These are phyloP conservation scores for Senna tora DNA, from an alignment of 306 rosid genomes.

Conservation along the genomic window DNA sequence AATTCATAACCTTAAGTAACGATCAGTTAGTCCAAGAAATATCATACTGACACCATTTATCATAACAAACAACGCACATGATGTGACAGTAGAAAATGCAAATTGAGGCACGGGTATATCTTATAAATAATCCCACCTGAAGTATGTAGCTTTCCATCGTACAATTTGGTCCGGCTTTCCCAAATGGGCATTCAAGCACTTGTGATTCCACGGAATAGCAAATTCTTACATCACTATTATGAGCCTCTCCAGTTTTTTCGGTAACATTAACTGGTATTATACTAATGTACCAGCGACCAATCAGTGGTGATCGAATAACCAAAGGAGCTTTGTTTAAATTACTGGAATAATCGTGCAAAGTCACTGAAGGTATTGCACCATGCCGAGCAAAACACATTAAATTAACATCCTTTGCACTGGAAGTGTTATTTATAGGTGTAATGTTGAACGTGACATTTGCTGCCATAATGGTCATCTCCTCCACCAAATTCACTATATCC, in stretches of 20 bases:
- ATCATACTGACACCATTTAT: background rate
- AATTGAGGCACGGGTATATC: constrained; percentile 25
- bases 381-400: constrained; percentile 81
- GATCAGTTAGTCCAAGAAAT: constrained; percentile 12
- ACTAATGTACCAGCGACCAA: constrained; percentile 78
- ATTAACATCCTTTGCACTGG: constrained; percentile 48
- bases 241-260: constrained; percentile 50
- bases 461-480: constrained; percentile 65
- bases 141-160: constrained; percentile 63
- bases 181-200: constrained; percentile 73
- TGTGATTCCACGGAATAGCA: constrained; percentile 78
- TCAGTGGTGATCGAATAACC: constrained; percentile 63
- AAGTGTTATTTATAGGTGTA: constrained; percentile 43
- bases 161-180: constrained; percentile 91
- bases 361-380: constrained; percentile 79
- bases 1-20: background rate
- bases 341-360: constrained; percentile 71
- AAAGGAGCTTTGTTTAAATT: constrained; percentile 62
- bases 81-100: constrained; percentile 16
- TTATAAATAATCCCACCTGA: constrained; percentile 63
- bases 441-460: constrained; percentile 55
- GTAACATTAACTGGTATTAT: constrained; percentile 58
- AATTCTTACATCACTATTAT: constrained; percentile 44
- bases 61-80: constrained; percentile 17
- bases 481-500: constrained; percentile 64